These are phyloP conservation scores for Hypsizygus marmoreus DNA, from an alignment of 768 basidiomycete species.

Conservation along the genomic window DNA sequence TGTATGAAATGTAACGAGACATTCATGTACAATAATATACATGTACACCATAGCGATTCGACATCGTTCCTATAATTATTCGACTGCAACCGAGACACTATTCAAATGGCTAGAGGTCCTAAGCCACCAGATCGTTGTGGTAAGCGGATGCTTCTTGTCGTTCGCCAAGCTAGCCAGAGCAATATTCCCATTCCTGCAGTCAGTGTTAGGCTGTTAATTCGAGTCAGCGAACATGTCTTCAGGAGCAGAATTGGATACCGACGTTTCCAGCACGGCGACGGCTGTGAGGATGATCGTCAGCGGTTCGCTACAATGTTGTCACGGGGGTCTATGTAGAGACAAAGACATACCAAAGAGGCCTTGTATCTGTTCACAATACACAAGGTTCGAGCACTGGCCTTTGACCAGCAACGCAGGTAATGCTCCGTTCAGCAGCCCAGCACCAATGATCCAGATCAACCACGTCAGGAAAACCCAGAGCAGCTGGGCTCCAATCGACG, in stretches of 20 bases:
- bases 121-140: too few species aligned
- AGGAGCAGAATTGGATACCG: conserved; percentile 18
- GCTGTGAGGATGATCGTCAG: too few species aligned
- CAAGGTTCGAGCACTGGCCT: conserved; percentile 41
- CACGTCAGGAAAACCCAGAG: conserved; percentile 62
- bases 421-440: conserved; percentile 51
- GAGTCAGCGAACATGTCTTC: not conserved
- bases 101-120: too few species aligned
- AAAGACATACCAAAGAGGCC: conserved; percentile 49
- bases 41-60: conserved; percentile 4
- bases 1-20: conserved; percentile 53
- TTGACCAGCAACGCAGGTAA: conserved; percentile 44
- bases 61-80: too few species aligned
- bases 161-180: conserved; percentile 55
- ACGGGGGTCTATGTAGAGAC: not conserved
- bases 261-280: conserved; percentile 59
- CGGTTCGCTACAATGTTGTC: not conserved
- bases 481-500: conserved; percentile 60
- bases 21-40: not conserved
- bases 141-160: too few species aligned
- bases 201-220: conserved; percentile 39
- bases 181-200: conserved; percentile 50
- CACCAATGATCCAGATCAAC: conserved; percentile 61
- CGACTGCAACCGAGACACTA: too few species aligned
- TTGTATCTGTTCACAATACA: conserved; percentile 61